phyloP scores from a whole-genome alignment of 2,329 filamentous ascomycete genomes.

The Alternaria sp. region DNA sequence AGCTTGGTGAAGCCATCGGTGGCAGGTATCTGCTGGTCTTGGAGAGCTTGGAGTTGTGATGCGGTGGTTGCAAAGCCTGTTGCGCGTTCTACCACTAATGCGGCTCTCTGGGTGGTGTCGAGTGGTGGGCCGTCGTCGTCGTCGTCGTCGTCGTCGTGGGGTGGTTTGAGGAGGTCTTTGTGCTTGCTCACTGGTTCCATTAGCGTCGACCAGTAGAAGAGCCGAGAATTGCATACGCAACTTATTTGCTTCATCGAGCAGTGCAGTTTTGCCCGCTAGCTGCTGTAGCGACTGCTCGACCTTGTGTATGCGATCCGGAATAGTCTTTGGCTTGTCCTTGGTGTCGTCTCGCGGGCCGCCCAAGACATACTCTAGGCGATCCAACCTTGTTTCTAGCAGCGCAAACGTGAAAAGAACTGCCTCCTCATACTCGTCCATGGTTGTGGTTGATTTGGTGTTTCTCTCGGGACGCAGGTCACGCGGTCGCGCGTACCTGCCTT shows the following conservation, averaged over 20 bases:
- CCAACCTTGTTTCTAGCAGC: conserved; percentile 57
- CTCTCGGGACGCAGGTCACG: conserved; percentile 21
- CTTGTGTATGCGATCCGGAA: conserved; percentile 48
- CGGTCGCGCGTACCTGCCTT: conserved; percentile 29
- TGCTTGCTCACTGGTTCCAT: conserved; percentile 50
- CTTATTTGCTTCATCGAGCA: conserved; percentile 53
- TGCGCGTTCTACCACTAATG: conserved; percentile 57
- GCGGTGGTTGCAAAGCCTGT: conserved; percentile 54
- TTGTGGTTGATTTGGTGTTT: conserved; percentile 17
- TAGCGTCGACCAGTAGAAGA: conserved; percentile 16
- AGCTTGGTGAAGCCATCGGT: conserved; percentile 61
- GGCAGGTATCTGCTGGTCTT: conserved; percentile 56
- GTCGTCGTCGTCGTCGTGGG: conserved; percentile 29
- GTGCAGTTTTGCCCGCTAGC: conserved; percentile 52
- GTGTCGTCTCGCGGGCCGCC: conserved; percentile 41
- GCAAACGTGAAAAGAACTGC: conserved; percentile 54
- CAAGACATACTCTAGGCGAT: conserved; percentile 56
- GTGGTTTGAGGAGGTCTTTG: conserved; percentile 51
- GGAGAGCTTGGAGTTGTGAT: conserved; percentile 56
- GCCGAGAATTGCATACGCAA: conserved; percentile 38
- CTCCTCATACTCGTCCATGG: conserved; percentile 53
- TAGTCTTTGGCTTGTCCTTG: conserved; percentile 39
- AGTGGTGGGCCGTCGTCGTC: conserved; percentile 32
- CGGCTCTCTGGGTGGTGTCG: conserved; percentile 37
- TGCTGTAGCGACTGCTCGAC: conserved; percentile 52